These are phyloP conservation scores for Trypanosoma grayi DNA, from an alignment of 208 protist species.

Conservation along the genomic window DNA sequence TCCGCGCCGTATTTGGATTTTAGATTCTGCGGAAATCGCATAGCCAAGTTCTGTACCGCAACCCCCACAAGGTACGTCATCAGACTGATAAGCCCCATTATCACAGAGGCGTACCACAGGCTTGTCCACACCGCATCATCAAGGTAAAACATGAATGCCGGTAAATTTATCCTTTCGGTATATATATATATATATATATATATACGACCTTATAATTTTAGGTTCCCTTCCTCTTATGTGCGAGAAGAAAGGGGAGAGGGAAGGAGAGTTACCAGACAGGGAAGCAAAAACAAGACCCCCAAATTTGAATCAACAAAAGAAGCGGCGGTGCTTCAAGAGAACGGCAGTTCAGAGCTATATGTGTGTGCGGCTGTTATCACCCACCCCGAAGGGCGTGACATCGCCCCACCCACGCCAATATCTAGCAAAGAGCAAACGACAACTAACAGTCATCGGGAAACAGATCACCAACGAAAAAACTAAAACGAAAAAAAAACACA, in stretches of 20 bases:
- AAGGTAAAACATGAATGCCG: conserved; percentile 71
- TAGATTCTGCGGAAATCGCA: conserved; percentile 71
- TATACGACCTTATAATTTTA: conserved; percentile 12
- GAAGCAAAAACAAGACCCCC: conserved; percentile 1
- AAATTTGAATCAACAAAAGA: neutral
- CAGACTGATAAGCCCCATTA: conserved; percentile 78
- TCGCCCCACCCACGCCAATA: neutral
- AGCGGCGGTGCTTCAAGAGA: no score
- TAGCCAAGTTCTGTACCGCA: conserved; percentile 47
- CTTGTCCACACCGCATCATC: conserved; percentile 50
- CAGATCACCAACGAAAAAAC: neutral
- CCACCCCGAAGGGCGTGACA: no score
- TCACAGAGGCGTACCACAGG: conserved; percentile 57
- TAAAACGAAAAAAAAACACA: conserved; percentile 1
- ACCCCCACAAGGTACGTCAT: conserved; percentile 58
- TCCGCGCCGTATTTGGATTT: conserved; percentile 75
- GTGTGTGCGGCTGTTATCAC: no score
- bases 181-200: conserved; percentile 7
- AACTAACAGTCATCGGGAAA: no score
- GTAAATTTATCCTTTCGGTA: neutral
- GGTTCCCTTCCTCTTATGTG: no score
- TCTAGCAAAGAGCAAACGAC: no score
- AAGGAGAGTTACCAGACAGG: neutral
- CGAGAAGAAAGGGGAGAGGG: no score
- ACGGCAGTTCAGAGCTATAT: no score